Evolutionary conservation across 306 rosid genomes (phyloP).

Genomic region (Sechiopsis laciniata): DNA sequence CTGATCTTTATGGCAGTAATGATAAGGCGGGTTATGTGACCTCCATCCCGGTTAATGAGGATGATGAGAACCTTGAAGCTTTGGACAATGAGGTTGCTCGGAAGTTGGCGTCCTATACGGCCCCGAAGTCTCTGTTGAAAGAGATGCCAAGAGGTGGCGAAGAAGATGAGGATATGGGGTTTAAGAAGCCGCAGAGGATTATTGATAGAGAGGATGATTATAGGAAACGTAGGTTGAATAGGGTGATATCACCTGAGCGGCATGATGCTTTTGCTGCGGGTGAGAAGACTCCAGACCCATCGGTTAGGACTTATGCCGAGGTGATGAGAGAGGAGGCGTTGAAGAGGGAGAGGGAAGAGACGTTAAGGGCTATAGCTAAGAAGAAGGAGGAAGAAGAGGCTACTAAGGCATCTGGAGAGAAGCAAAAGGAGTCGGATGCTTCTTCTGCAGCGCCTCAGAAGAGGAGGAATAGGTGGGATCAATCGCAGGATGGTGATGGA

Average conservation of each 20-base stretch:
- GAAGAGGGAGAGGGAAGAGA: slow-evolving; percentile 64
- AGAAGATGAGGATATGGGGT: slow-evolving; percentile 43
- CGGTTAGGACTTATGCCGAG: slow-evolving; percentile 54
- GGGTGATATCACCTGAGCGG: slow-evolving; percentile 57
- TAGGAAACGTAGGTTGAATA: slow-evolving; percentile 47
- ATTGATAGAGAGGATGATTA: slow-evolving; percentile 64
- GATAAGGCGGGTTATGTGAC: slow-evolving; percentile 45
- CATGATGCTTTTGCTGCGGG: slow-evolving; percentile 60
- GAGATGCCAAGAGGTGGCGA: slow-evolving; percentile 47
- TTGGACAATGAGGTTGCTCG: slow-evolving; percentile 51
- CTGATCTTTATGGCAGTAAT: slow-evolving; percentile 46
- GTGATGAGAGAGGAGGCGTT: slow-evolving; percentile 61
- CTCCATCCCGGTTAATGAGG: slow-evolving; percentile 61
- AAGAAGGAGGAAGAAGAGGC: slow-evolving; percentile 66
- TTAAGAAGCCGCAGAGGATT: slow-evolving; percentile 46
- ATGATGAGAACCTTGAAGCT: slow-evolving; percentile 47
- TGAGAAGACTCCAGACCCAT: slow-evolving; percentile 64
- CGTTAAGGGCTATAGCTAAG: slow-evolving; percentile 42
- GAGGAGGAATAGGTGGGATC: slow-evolving; percentile 73
- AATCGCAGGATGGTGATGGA: slow-evolving; percentile 52
- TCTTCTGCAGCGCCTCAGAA: slow-evolving; percentile 27
- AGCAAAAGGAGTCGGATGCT: slow-evolving; percentile 10
- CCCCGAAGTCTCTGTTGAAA: slow-evolving; percentile 51
- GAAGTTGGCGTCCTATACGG: slow-evolving; percentile 52
- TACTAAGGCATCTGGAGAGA: slow-evolving; percentile 32